Conservation (phyloP, 108 stramenopile genomes). For the Nitzschia sp. region DNA sequence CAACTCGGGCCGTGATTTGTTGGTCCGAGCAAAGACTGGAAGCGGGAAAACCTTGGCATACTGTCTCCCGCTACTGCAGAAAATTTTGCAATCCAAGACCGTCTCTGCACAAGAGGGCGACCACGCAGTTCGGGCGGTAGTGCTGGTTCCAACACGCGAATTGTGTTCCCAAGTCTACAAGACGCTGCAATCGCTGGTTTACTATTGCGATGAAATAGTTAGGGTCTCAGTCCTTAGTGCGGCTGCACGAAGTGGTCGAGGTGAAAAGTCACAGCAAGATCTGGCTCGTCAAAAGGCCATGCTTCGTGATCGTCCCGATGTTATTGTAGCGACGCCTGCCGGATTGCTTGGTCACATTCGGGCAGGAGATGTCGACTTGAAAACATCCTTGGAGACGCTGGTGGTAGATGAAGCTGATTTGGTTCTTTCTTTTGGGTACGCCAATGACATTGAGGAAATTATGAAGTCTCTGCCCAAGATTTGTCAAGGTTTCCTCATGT, state of each 20-base stretch:
- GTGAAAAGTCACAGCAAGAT: slow-evolving; percentile 48
- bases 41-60: slow-evolving; percentile 97
- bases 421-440: slow-evolving; percentile 95
- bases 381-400: slow-evolving; percentile 75
- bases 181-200: slow-evolving; percentile 74
- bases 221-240: slow-evolving; percentile 71
- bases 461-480: slow-evolving; percentile 88
- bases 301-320: slow-evolving; percentile 76
- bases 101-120: background rate
- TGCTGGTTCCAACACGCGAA: slow-evolving; percentile 97
- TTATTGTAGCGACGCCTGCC: slow-evolving; percentile 78
- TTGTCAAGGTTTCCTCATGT: slow-evolving; percentile 97
- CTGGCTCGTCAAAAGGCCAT: slow-evolving; percentile 70
- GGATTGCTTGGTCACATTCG: slow-evolving; percentile 78
- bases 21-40: slow-evolving; percentile 96
- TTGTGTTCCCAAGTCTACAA: slow-evolving; percentile 89
- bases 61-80: slow-evolving; percentile 91
- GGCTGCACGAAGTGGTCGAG: slow-evolving; percentile 26
- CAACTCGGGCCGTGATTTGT: slow-evolving; percentile 87
- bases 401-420: slow-evolving; percentile 99
- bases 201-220: slow-evolving; percentile 91
- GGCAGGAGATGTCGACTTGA: slow-evolving; percentile 51
- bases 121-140: slow-evolving; percentile 67
- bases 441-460: slow-evolving; percentile 89
- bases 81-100: slow-evolving; percentile 73